Percentiles rank a stretch among this genome's conserved stretches.
phyloP scores from a whole-genome alignment of 805 yeast genomes.

The Suhomyces sp. region DNA sequence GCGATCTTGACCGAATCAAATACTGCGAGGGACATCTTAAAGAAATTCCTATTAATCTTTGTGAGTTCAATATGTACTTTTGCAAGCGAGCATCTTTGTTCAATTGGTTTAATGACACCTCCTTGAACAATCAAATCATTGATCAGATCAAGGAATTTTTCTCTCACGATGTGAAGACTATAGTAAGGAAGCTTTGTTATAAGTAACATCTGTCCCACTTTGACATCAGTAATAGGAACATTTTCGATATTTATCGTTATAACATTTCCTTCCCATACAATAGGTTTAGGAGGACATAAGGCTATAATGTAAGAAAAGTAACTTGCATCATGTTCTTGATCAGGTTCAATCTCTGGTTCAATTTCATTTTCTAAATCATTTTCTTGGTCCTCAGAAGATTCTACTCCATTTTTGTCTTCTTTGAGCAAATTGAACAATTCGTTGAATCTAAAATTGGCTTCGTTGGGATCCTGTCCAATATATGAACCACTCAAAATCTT shows the following conservation, averaged over 20 bases:
- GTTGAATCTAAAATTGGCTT: conserved; percentile 25
- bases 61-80: conserved; percentile 72
- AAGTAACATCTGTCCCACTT: conserved; percentile 64
- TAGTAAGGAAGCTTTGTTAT: conserved; percentile 68
- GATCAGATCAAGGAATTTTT: conserved; percentile 55
- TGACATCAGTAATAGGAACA: conserved; percentile 55
- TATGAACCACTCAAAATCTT: conserved; percentile 40
- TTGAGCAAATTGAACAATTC: conserved; percentile 19
- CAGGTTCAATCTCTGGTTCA: conserved; percentile 7
- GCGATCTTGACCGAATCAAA: conserved; percentile 58
- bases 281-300: conserved; percentile 76
- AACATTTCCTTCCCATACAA: conserved; percentile 87
- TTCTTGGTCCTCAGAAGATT: not conserved
- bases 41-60: conserved; percentile 63
- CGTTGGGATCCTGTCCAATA: conserved; percentile 36
- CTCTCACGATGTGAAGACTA: conserved; percentile 53
- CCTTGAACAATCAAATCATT: conserved; percentile 50
- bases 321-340: conserved; percentile 27
- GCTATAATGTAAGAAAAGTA: conserved; percentile 66
- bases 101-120: conserved; percentile 43
- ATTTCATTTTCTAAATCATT: conserved; percentile 2
- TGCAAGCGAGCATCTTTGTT: conserved; percentile 67
- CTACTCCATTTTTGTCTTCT: conserved; percentile 1
- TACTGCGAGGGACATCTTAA: conserved; percentile 62
- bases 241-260: conserved; percentile 50